Base-by-base conservation (phyloP, 1,139 yeast genomes). In the Petasospora fabianii region DNA sequence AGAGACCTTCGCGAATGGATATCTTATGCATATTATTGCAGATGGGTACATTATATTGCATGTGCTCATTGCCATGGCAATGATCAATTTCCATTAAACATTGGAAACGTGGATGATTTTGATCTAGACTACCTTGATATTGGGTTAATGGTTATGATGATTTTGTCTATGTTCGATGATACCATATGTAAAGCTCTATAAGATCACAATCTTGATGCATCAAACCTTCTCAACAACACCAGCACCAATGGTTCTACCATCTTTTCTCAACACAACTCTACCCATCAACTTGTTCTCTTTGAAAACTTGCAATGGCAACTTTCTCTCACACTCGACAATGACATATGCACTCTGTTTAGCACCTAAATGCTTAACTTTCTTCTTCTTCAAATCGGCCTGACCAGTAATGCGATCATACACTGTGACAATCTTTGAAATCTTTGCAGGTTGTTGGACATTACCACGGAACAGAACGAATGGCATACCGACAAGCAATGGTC, bases 211-310 rank as follows among this genome's bases (percentile, higher is more conserved):
- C n/a, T n/a, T n/a, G n/a, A n/a, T n/a, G n/a, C n/a, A n/a, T 37
- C 24, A 35, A 16, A 46, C 32, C 19, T 38, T 43, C 37, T 54
- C 57, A 19, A 81, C 79, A 2, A 69, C 70, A 21, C 97, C 97
- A 0, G 97, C 96, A 9, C 95, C 97, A 35, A 92, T 74, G 0
- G 97, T 87, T 21, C 69, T 58, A 3, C 97, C 97, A 51, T 86
- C 96, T 53, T 83, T 78, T 56, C 98, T 78, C 32, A 92, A 62
- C 7, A 94, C 92, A 18, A 92, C 68, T 53, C 96, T 73, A 2
- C 97, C 96, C 34, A 92, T 65, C 29, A 76, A 76, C 50, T 71
- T 72, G 56, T 80, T 79, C 34, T 80, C 76, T 11, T 64, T 64
- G 51, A 73, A 82, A 17, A 71, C 68, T 22, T 87, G 70, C 35